A percentile compares a stretch with the other conserved stretches of the same genome.
phyloP scores from a whole-genome alignment of 306 rosid species.

The Prunus mongolica region DNA sequence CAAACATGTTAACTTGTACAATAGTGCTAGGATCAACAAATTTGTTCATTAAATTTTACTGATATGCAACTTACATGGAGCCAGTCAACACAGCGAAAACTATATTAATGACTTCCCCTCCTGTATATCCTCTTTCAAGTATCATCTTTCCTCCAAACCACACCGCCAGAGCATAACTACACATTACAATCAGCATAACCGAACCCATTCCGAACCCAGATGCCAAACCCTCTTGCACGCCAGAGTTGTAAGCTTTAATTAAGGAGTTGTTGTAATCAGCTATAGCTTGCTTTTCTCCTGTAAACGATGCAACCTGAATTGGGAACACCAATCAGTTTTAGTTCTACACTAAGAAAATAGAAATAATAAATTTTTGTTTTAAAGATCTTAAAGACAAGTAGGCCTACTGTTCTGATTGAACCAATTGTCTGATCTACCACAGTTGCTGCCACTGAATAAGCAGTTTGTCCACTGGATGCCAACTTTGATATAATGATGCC shows the following conservation, averaged over 20 bases:
- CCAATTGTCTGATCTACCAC: slow-evolving; percentile 34
- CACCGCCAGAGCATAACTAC: slow-evolving; percentile 57
- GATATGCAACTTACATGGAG: slow-evolving; percentile 51
- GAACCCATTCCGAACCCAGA: slow-evolving; percentile 60
- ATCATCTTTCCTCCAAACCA: slow-evolving; percentile 86
- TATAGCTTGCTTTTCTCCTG: slow-evolving; percentile 80
- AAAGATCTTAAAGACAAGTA: background rate
- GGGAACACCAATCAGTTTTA: background rate
- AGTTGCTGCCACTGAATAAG: slow-evolving; percentile 27
- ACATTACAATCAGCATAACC: slow-evolving; percentile 30
- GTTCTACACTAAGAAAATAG: background rate
- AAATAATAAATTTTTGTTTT: background rate
- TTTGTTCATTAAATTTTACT: background rate
- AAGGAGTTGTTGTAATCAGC: slow-evolving; percentile 55
- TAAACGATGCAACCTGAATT: slow-evolving; percentile 82
- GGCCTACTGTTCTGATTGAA: slow-evolving; percentile 28
- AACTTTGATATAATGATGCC: slow-evolving; percentile 37
- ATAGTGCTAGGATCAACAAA: background rate
- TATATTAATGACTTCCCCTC: slow-evolving; percentile 66
- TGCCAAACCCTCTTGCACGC: slow-evolving; percentile 64
- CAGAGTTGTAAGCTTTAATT: slow-evolving; percentile 46
- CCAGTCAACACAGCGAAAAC: slow-evolving; percentile 60
- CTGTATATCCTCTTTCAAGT: slow-evolving; percentile 63
- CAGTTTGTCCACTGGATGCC: slow-evolving; percentile 54
- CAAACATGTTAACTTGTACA: background rate